A percentile compares a stretch with the other conserved stretches of the same genome.
These are phyloP conservation scores for Solanum pinnatisectum DNA, from an alignment of 257 asterid species.

Conservation along the genomic window DNA sequence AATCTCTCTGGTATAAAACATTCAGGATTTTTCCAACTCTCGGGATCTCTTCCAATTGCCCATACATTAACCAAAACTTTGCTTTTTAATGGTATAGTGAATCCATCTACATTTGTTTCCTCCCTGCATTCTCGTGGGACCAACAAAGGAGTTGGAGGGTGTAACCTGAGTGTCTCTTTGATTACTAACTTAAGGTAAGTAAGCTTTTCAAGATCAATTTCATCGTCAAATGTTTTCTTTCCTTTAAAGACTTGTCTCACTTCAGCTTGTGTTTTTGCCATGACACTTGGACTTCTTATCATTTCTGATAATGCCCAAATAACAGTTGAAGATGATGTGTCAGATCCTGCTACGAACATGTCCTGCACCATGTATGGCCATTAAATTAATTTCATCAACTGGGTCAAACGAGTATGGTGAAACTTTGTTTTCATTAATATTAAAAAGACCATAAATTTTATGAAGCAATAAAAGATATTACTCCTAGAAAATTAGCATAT, in stretches of 20 bases:
- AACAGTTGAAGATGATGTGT: neutral
- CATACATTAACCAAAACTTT: conserved; percentile 9
- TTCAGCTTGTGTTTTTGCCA: neutral
- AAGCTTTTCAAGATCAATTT: neutral
- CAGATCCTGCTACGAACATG: neutral
- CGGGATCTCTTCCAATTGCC: neutral
- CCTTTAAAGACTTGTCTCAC: neutral
- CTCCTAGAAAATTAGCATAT: neutral
- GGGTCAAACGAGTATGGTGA: neutral
- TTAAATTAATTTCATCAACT: neutral
- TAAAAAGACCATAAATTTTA: neutral
- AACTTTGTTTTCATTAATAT: neutral
- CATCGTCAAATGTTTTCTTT: neutral
- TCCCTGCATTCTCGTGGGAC: conserved; percentile 8
- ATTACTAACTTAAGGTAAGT: neutral
- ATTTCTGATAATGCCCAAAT: neutral
- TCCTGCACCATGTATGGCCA: neutral
- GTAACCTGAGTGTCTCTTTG: neutral
- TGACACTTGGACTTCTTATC: neutral
- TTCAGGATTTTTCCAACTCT: neutral
- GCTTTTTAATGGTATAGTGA: neutral
- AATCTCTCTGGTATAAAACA: neutral
- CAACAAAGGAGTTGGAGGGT: neutral
- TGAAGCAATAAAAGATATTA: neutral
- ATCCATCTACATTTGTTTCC: conserved; percentile 4